A percentile compares a stretch with the other conserved stretches of the same genome.
phyloP scores from a whole-genome alignment of 225 moss, liverwort and hornwort species.

The Physcomitrellopsis africana region DNA sequence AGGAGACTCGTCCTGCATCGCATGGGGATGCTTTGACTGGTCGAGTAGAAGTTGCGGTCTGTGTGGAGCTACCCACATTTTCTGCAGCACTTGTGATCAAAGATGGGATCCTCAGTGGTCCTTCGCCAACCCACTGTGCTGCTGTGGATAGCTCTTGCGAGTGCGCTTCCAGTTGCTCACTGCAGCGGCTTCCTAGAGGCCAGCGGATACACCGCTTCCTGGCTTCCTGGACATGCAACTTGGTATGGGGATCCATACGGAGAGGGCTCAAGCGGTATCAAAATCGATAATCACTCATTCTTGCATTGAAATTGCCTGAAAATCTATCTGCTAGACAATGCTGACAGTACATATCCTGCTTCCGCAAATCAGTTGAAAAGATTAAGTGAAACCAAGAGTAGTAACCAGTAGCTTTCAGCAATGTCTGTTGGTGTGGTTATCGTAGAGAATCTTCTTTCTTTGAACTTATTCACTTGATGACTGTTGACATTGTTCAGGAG shows the following conservation, averaged over 20 bases:
- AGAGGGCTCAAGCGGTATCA: conserved; percentile 52
- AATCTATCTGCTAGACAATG: no score
- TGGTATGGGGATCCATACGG: conserved; percentile 60
- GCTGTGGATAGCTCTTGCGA: conserved; percentile 25
- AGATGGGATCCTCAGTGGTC: conserved; percentile 16
- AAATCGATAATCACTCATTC: neutral
- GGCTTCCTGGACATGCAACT: conserved; percentile 58
- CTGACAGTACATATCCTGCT: neutral
- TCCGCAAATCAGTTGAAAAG: neutral
- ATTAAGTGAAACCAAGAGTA: no score
- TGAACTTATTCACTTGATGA: neutral
- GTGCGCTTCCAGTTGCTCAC: conserved; percentile 13
- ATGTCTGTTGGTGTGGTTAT: no score
- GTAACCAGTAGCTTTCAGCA: no score
- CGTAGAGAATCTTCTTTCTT: no score
- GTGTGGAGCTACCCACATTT: neutral
- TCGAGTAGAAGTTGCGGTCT: neutral
- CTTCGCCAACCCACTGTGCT: neutral
- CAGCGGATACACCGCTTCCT: conserved; percentile 43
- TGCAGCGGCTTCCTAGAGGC: conserved; percentile 38
- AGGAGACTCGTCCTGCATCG: neutral
- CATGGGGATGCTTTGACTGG: neutral
- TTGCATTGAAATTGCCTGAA: neutral
- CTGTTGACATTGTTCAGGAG: conserved; percentile 42
- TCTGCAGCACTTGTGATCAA: neutral